These are phyloP conservation scores for Aotearoamyces nothofagi DNA, from an alignment of 2,329 filamentous ascomycete genomes.

Conservation along the genomic window DNA sequence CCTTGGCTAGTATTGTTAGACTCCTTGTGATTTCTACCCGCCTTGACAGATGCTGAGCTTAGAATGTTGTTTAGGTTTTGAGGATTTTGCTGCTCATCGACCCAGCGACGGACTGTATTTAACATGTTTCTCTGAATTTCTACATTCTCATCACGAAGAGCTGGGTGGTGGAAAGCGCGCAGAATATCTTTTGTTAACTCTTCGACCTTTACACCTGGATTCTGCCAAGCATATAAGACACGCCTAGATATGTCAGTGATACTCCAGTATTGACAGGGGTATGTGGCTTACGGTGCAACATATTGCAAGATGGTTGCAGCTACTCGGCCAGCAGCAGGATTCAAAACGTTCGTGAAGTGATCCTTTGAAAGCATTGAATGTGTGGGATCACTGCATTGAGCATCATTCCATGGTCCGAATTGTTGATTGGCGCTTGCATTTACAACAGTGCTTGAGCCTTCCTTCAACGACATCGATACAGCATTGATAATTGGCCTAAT, in stretches of 20 bases:
- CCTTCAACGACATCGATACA: slow-evolving; percentile 72
- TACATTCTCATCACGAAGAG: slow-evolving; percentile 55
- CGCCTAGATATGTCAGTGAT: slow-evolving; percentile 31
- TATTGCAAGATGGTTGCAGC: slow-evolving; percentile 71
- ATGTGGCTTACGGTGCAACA: slow-evolving; percentile 55
- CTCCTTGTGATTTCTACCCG: slow-evolving; percentile 62
- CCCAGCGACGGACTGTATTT: slow-evolving; percentile 70
- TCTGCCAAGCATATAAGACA: slow-evolving; percentile 85
- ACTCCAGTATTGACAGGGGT: background rate
- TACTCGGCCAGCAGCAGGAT: slow-evolving; percentile 61
- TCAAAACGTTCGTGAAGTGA: slow-evolving; percentile 67
- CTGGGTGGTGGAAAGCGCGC: slow-evolving; percentile 81
- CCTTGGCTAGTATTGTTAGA: slow-evolving; percentile 20
- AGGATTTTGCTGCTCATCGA: slow-evolving; percentile 50
- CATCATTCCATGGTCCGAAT: slow-evolving; percentile 67
- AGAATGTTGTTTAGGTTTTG: slow-evolving; percentile 60
- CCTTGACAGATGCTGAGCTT: slow-evolving; percentile 67
- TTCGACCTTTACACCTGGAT: slow-evolving; percentile 66
- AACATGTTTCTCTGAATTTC: slow-evolving; percentile 87
- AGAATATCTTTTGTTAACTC: slow-evolving; percentile 73
- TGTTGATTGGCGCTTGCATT: slow-evolving; percentile 57
- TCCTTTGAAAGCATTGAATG: slow-evolving; percentile 77
- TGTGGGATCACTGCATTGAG: slow-evolving; percentile 61
- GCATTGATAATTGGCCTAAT: slow-evolving; percentile 81
- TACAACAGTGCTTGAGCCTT: slow-evolving; percentile 62